Percentiles rank a stretch among this genome's conserved stretches.
Evolutionary conservation across 495 filamentous ascomycete genomes (phyloP).

Genomic region (Trichodelitschia bisporula): DNA sequence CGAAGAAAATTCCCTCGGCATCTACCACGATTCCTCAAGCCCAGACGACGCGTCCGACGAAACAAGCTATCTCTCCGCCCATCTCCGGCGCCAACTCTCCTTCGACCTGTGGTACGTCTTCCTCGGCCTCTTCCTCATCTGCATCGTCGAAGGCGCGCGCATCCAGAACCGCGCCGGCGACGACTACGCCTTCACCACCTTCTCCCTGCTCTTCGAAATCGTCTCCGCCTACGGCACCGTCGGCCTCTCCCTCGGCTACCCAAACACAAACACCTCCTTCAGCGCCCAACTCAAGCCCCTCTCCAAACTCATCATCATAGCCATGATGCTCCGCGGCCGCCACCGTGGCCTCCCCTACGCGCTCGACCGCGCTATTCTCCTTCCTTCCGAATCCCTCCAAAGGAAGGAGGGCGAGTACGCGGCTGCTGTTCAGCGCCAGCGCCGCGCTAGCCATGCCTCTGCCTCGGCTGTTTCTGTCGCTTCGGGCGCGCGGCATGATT

Average conservation of each 20-base stretch:
- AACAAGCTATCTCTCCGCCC: constrained; percentile 61
- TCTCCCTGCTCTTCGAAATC: constrained; percentile 68
- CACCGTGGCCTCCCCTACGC: constrained; percentile 84
- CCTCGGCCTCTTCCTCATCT: constrained; percentile 65
- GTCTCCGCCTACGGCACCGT: constrained; percentile 90
- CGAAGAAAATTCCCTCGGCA: constrained; percentile 76
- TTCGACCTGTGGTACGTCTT: constrained; percentile 95
- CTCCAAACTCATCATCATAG: constrained; percentile 78
- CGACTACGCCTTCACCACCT: constrained; percentile 47
- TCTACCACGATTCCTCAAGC: constrained; percentile 29
- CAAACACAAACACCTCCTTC: constrained; percentile 49
- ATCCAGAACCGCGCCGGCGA: constrained; percentile 22
- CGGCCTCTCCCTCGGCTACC: constrained; percentile 67
- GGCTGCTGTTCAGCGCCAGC: no score
- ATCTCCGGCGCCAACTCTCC: constrained; percentile 70
- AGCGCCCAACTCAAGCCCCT: constrained; percentile 51
- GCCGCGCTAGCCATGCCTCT: no score
- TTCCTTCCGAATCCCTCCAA: constrained; percentile 56
- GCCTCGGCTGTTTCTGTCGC: no score
- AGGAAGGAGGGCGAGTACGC: constrained; percentile 38
- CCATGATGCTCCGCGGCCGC: constrained; percentile 78
- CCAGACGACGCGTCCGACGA: constrained; percentile 26
- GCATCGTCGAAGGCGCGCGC: constrained; percentile 50
- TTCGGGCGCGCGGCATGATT: no score
- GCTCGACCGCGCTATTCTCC: constrained; percentile 69